These are phyloP conservation scores for Corynespora cassiicola DNA, from an alignment of 2,329 filamentous ascomycete species.

Conservation along the genomic window DNA sequence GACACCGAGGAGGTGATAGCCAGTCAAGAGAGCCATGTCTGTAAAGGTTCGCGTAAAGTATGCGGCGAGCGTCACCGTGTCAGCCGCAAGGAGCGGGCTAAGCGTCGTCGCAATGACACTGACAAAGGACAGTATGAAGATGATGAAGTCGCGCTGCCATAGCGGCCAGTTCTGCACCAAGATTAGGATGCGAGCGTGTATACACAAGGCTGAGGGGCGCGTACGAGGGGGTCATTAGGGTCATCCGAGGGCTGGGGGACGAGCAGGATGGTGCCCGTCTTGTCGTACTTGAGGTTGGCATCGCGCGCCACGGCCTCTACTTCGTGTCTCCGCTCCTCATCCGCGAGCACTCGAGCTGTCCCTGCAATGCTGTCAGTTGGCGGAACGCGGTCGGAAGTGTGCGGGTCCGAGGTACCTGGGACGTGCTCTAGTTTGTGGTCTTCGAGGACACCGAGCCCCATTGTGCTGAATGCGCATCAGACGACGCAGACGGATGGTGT, in stretches of 20 bases:
- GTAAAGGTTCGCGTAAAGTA: conserved; percentile 72
- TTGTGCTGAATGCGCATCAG: no score
- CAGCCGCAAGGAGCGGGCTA: conserved; percentile 85
- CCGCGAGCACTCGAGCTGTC: conserved; percentile 50
- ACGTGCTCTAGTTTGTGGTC: conserved; percentile 71
- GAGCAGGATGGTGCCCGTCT: conserved; percentile 75
- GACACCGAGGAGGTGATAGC: conserved; percentile 84
- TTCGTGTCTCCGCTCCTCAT: conserved; percentile 28
- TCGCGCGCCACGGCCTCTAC: conserved; percentile 38
- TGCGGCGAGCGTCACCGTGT: conserved; percentile 78
- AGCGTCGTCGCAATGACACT: conserved; percentile 85
- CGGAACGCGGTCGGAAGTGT: no score
- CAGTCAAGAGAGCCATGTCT: conserved; percentile 81
- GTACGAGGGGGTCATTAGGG: conserved; percentile 83
- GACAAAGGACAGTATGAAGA: conserved; percentile 77
- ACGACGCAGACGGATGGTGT: no score
- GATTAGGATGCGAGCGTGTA: neutral
- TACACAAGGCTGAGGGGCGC: conserved; percentile 15
- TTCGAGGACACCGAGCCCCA: conserved; percentile 78
- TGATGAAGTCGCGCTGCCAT: conserved; percentile 83
- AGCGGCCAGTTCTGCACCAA: conserved; percentile 77
- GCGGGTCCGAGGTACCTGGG: conserved; percentile 69
- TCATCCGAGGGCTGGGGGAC: conserved; percentile 92
- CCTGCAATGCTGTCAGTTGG: no score
- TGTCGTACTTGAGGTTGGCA: conserved; percentile 73